Base-by-base conservation (phyloP, 768 basidiomycete species). In the Leccinum olivaceopallidum region DNA sequence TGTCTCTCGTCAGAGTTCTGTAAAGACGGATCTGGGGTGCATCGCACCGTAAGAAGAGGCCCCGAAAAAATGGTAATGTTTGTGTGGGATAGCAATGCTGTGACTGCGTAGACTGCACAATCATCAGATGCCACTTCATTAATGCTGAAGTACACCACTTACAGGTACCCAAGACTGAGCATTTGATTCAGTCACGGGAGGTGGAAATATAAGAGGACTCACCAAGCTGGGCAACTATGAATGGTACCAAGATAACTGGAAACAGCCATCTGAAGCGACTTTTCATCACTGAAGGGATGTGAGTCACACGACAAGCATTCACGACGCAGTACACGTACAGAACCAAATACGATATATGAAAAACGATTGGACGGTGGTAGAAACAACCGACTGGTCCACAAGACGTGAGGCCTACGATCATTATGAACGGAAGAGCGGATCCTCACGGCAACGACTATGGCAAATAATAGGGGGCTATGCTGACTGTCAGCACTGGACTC, bases 261-360 rank as follows among this genome's bases (percentile, higher is more conserved):
- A 71, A 26, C 10, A 64, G n/a, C 67, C 69, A 69, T 37, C 55
- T 60, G 20, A 64, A 62, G 20, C 65, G 59, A 49, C 56, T 44
- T 51, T 10, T 64, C 20, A n/a, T 59, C 59, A 66, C 67, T 69
- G 26, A 55, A 28, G 6, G 4, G 5, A 6, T 22, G 18, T 64
- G 26, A 58, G 48, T 36, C 52, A 22, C 53, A 20, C 20, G 44
- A 47, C 18, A 47, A 47, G 9, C n/a, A 20, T 47, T 12, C 12
- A 7, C 20, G 12, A 12, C n/a, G 42, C n/a, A 9, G 10, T 34
- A 24, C 42, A 69, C 69, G 24, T 59, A 67, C 69, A 34, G 16
- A 10, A 60, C 70, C 65, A 70, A 44, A 71, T 65, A 14, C 67
- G 65, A 58, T 60, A 69, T 59, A 69, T 69, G 65, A 71, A 70